Conservation (phyloP, 495 filamentous ascomycete genomes). For the Opeltia flavorubescens region DNA sequence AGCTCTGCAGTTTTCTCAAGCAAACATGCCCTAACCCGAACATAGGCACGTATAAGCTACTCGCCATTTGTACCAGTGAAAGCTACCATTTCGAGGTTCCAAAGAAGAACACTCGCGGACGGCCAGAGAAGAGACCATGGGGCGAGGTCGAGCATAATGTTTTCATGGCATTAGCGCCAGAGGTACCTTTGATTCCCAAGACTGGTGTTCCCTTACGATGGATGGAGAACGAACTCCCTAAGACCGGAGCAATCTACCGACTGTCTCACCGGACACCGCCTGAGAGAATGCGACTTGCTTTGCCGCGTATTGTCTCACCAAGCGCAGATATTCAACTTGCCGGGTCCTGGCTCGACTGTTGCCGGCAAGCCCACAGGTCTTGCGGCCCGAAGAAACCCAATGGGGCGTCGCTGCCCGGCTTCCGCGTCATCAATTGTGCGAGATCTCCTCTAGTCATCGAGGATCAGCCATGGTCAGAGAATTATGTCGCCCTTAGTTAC, state of each 20-base stretch:
- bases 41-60: not conserved
- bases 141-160: not conserved
- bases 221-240: not conserved
- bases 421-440: not conserved
- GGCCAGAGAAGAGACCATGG: not conserved
- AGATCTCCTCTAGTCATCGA: not conserved
- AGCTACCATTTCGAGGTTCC: not conserved
- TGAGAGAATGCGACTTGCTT: not conserved
- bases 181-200: not conserved
- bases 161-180: not conserved
- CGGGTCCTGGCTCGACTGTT: not conserved
- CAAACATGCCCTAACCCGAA: not conserved
- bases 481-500: conserved; percentile 8
- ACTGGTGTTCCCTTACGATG: not conserved
- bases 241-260: not conserved
- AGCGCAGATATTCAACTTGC: not conserved
- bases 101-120: not conserved
- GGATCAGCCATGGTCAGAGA: not conserved
- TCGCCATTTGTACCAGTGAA: not conserved
- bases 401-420: not conserved
- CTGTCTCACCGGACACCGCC: not conserved
- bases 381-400: not conserved
- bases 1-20: not conserved
- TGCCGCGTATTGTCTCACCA: not conserved
- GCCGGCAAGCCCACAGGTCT: not conserved